Evolutionary conservation across 768 basidiomycete genomes (phyloP).

Genomic region (Boletales sp.): DNA sequence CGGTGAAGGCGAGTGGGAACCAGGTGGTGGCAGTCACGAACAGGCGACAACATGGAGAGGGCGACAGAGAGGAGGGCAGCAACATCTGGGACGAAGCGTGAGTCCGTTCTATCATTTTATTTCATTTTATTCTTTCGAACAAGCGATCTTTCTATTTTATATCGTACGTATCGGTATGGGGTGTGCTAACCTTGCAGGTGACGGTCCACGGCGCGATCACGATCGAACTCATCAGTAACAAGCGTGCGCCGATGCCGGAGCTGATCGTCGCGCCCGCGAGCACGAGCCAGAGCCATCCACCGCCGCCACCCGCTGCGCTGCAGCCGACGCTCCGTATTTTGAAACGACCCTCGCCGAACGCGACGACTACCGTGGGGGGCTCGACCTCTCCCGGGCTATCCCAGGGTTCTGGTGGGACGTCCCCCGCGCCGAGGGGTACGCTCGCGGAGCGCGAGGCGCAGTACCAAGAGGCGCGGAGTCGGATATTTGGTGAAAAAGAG

Average conservation of each 20-base stretch:
- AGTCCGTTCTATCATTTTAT: constrained; percentile 25
- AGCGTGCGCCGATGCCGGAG: constrained; percentile 63
- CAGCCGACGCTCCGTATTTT: constrained; percentile 67
- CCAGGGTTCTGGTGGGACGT: constrained; percentile 9
- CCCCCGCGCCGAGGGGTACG: constrained; percentile 24
- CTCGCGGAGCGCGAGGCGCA: constrained; percentile 67
- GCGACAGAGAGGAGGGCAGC: constrained; percentile 34
- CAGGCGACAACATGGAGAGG: background rate
- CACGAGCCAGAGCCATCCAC: constrained; percentile 37
- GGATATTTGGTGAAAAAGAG: constrained; percentile 55
- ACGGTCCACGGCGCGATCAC: too few relatives aligned
- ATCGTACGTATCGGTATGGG: too few relatives aligned
- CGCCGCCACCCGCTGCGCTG: constrained; percentile 54
- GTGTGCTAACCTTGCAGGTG: too few relatives aligned
- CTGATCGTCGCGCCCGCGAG: constrained; percentile 44
- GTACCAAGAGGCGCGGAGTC: constrained; percentile 68
- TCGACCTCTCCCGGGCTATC: constrained; percentile 10
- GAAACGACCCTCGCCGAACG: constrained; percentile 53
- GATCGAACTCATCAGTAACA: constrained; percentile 42
- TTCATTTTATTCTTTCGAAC: too few relatives aligned
- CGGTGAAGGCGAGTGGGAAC: background rate
- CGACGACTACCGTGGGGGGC: background rate
- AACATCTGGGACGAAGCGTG: constrained; percentile 72
- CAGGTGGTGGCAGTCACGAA: background rate
- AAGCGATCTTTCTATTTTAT: too few relatives aligned